Percentiles rank a stretch among this genome's conserved stretches.
These are phyloP conservation scores for baker's yeast (Saccharomyces cerevisiae) DNA, from an alignment of 805 yeast genomes.

Conservation along the genomic window DNA sequence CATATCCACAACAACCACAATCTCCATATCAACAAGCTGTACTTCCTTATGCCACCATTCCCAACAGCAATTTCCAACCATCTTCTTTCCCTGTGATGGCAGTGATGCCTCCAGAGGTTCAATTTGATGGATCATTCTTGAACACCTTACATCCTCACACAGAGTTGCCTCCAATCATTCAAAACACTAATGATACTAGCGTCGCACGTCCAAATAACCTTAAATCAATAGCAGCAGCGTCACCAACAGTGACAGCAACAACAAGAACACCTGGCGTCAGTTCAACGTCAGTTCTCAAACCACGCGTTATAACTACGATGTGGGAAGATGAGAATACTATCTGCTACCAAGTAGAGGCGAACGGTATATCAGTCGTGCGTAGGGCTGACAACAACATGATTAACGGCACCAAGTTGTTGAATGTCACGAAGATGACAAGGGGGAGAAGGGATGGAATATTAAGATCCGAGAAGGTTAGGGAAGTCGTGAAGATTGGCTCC, in stretches of 20 bases:
- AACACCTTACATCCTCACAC: neutral
- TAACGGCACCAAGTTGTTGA: constrained; percentile 74
- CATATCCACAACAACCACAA: neutral
- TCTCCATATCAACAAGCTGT: neutral
- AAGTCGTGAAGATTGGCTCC: constrained; percentile 78
- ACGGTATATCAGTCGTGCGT: constrained; percentile 71
- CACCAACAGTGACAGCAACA: neutral
- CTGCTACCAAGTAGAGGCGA: constrained; percentile 80
- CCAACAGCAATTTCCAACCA: neutral
- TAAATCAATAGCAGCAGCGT: neutral
- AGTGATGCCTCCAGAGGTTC: neutral
- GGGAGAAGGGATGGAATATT: constrained; percentile 84
- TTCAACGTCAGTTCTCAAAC: constrained; percentile 24
- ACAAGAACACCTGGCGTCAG: neutral
- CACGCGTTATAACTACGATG: constrained; percentile 71
- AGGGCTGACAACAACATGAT: constrained; percentile 81
- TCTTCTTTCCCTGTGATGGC: neutral
- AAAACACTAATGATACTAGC: neutral
- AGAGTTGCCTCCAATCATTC: neutral
- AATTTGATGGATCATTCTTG: neutral
- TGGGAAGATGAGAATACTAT: constrained; percentile 86
- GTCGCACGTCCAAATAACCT: neutral
- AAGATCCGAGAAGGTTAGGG: constrained; percentile 66
- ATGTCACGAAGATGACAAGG: constrained; percentile 81
- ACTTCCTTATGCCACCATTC: neutral